These are phyloP conservation scores for Sporormia fimetaria DNA, from an alignment of 495 filamentous ascomycete species.

Conservation along the genomic window DNA sequence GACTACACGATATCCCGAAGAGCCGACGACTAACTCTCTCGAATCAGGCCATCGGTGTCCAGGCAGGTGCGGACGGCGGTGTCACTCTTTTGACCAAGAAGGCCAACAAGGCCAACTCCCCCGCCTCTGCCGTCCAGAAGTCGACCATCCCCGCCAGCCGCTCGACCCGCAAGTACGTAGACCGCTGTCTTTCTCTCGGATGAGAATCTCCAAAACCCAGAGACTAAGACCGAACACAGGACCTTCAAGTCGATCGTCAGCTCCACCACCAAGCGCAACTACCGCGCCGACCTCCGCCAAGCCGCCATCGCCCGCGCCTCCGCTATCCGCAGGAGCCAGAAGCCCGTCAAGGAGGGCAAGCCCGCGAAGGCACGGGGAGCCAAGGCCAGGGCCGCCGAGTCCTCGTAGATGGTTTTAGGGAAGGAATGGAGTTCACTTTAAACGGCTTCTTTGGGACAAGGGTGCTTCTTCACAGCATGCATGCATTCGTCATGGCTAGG, in stretches of 20 bases:
- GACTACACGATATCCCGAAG: not conserved
- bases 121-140: conserved; percentile 51
- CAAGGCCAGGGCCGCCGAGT: conserved; percentile 68
- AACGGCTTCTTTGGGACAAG: not conserved
- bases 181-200: too few species aligned
- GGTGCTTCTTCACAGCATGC: not conserved
- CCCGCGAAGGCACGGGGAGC: conserved; percentile 64
- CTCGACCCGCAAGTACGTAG: conserved; percentile 70
- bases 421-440: conserved; percentile 6
- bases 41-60: conserved; percentile 70
- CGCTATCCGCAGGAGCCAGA: conserved; percentile 71
- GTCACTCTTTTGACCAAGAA: conserved; percentile 78
- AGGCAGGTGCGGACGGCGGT: conserved; percentile 52
- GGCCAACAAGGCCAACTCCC: conserved; percentile 52
- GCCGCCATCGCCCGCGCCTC: conserved; percentile 80
- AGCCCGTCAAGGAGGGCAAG: conserved; percentile 57
- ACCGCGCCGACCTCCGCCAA: conserved; percentile 70
- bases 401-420: conserved; percentile 32
- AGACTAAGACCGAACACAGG: conserved; percentile 38
- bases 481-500: not conserved
- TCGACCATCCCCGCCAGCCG: conserved; percentile 57
- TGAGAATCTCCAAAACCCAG: not conserved
- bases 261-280: conserved; percentile 62
- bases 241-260: conserved; percentile 77
- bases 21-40: not conserved